Conservation (phyloP, 1,139 yeast genomes). For the Candida glucosophila region DNA sequence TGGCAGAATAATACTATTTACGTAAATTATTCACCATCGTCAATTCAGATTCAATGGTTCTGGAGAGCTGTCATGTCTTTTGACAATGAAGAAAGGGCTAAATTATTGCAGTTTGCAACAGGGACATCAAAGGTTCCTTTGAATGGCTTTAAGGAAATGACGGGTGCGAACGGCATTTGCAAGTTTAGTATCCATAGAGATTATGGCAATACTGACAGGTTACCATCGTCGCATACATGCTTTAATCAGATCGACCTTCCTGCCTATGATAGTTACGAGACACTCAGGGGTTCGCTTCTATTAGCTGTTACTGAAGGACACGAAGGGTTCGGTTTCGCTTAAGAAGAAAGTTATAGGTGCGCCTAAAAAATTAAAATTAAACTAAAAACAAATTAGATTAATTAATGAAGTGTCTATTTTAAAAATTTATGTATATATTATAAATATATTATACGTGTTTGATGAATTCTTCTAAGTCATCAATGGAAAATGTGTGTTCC, state of each 20-base stretch:
- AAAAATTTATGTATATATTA: too few relatives aligned
- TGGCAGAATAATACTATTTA: constrained; percentile 87
- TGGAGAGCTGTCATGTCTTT: constrained; percentile 98
- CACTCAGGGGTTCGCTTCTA: constrained; percentile 69
- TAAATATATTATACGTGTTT: constrained; percentile 1
- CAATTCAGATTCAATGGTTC: constrained; percentile 91
- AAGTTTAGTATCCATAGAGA: constrained; percentile 89
- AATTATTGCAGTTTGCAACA: constrained; percentile 88
- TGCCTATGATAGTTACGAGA: constrained; percentile 82
- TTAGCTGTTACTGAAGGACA: constrained; percentile 91
- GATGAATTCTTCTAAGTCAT: constrained; percentile 18
- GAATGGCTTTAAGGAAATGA: constrained; percentile 84
- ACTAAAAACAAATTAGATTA: not conserved
- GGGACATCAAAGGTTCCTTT: constrained; percentile 97
- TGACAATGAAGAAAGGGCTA: constrained; percentile 91
- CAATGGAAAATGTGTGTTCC: constrained; percentile 20
- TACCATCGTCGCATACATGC: constrained; percentile 95
- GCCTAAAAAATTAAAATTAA: not conserved
- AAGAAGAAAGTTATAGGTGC: constrained; percentile 1
- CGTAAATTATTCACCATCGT: constrained; percentile 74
- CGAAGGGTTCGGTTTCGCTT: constrained; percentile 91
- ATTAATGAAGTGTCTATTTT: too few relatives aligned
- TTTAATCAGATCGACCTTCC: constrained; percentile 94
- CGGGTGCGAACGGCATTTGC: constrained; percentile 81
- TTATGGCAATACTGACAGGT: constrained; percentile 74